Percentiles rank a stretch among this genome's conserved stretches.
Conservation (phyloP, 78 protist species). For the Dictyostelium brefeldianum region DNA sequence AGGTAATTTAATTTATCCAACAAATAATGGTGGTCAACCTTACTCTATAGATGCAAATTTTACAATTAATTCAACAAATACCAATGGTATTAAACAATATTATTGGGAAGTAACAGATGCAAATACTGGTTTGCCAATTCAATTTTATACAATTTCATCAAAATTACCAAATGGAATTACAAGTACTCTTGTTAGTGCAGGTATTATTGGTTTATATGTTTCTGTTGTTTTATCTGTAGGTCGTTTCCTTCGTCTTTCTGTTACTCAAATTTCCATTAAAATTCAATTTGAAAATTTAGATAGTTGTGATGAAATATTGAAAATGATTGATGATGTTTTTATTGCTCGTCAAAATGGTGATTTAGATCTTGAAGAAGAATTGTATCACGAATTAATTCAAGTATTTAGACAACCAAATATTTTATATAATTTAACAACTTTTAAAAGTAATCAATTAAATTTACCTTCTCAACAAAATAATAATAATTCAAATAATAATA, state of each 20-base stretch:
- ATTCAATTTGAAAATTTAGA: slow-evolving; percentile 77
- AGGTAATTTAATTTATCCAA: slow-evolving; percentile 50
- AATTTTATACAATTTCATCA: slow-evolving; percentile 43
- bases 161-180: slow-evolving; percentile 76
- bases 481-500: neutral
- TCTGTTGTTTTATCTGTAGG: slow-evolving; percentile 85
- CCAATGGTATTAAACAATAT: neutral
- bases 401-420: slow-evolving; percentile 71
- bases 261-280: slow-evolving; percentile 37
- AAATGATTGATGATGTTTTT: slow-evolving; percentile 83
- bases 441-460: slow-evolving; percentile 12
- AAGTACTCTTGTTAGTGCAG: slow-evolving; percentile 68
- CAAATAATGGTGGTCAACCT: neutral
- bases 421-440: slow-evolving; percentile 61
- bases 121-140: neutral
- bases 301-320: slow-evolving; percentile 64
- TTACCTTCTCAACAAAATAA: neutral
- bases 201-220: slow-evolving; percentile 88
- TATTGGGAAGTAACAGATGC: slow-evolving; percentile 27
- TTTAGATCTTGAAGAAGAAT: slow-evolving; percentile 78
- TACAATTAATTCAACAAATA: neutral
- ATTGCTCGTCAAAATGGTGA: slow-evolving; percentile 85
- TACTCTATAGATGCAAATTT: neutral
- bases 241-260: slow-evolving; percentile 79
- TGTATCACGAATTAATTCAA: slow-evolving; percentile 80